Evolutionary conservation across 2,329 filamentous ascomycete species (phyloP).

Genomic region (Pseudogymnoascus sp.): DNA sequence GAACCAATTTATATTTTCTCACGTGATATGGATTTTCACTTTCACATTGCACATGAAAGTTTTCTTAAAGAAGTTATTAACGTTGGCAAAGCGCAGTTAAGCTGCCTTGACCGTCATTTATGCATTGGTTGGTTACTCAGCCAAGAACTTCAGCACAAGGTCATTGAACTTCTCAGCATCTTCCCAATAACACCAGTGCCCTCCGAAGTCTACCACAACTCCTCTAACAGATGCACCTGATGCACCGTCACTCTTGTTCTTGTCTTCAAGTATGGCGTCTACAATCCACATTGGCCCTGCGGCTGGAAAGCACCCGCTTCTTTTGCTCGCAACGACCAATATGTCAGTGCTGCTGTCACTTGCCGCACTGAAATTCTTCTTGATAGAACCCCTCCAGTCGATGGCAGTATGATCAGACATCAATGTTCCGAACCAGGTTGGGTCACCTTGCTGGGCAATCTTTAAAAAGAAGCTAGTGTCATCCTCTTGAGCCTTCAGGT

Average conservation of each 20-base stretch:
- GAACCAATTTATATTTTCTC: background rate
- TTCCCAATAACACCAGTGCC: constrained; percentile 30
- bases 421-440: constrained; percentile 24
- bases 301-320: constrained; percentile 27
- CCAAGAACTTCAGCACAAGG: constrained; percentile 20
- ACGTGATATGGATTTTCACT: background rate
- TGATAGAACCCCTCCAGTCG: constrained; percentile 25
- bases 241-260: background rate
- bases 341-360: constrained; percentile 19
- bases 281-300: constrained; percentile 24
- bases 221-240: constrained; percentile 16
- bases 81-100: background rate
- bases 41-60: background rate
- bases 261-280: constrained; percentile 20
- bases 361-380: constrained; percentile 17
- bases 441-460: constrained; percentile 23
- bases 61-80: background rate
- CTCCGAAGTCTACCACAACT: constrained; percentile 24
- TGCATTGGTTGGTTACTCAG: background rate
- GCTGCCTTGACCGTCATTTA: background rate
- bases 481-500: background rate
- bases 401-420: constrained; percentile 27
- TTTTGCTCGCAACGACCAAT: constrained; percentile 24
- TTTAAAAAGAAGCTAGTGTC: constrained; percentile 25
- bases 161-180: constrained; percentile 21